Evolutionary conservation across 169 alveolate species (phyloP), one percentile per base, ranked within the genome.

Genomic region (Theileria luwenshuni): DNA sequence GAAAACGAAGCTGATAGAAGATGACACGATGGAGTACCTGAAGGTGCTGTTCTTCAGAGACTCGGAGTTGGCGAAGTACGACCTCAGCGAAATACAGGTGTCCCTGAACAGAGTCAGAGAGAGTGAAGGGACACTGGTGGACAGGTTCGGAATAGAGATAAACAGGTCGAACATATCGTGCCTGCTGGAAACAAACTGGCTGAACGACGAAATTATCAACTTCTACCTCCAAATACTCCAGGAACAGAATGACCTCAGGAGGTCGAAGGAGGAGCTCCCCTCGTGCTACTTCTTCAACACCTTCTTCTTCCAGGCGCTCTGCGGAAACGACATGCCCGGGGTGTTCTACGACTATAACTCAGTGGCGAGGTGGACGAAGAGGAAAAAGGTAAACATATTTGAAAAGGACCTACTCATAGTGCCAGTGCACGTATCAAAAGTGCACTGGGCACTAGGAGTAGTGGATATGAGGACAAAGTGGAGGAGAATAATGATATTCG

Each of bases 371-470:
- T 93, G 97, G 97, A 93, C 96, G 0, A 61, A 75, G 32, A 72
- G 97, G 64, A 79, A 86, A 42, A 86, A 93, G 30, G 85, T 93
- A 25, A 95, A 93, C 43, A 68, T 93, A 10, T 93, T 93, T 69
- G 63, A 84, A 17, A 69, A 75, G 33, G 96, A 93, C 49, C 48
- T 93, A 41, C 64, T 93, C 30, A 65, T 93, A n/a, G 62, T 93
- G 28, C 97, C 97, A 15, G 76, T 93, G 27, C 93, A 93, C 64
- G 86, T 85, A 2, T 69, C 80, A 32, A 88, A 91, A 42, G 84
- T 84, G 17, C 97, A 93, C 77, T 93, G 97, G 97, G 85, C 94
- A 8, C 76, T 93, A 30, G 97, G 97, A 8, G 87, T 91, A 0
- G 91, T 93, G 15, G 91, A 91, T 74, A 87, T 93, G 86, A 62